Evolutionary conservation across 164 flowering plant genomes (phyloP), one percentile per base, ranked within the genome.

Genomic region (Amborella trichopoda): DNA sequence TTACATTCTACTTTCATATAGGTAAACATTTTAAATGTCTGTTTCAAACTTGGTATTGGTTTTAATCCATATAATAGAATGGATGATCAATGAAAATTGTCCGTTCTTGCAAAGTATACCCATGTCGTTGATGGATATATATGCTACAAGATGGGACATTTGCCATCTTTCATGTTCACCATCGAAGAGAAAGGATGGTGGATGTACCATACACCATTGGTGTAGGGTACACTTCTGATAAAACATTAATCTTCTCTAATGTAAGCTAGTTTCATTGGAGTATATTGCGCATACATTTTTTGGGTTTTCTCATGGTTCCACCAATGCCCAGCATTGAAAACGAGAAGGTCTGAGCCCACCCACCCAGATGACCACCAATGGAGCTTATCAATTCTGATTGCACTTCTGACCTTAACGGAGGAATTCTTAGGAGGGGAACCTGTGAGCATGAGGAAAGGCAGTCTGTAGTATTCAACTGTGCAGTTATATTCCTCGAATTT

Each of bases 281-380:
- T 14, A 14, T 5, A 4, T 37, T 14, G n/a, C 18, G 18, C 40
- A 0, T 72, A 88, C 96, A 66, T 59, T 17, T 74, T 67, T 1
- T 52, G 2, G 4, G 86, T 77, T 53, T 88, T 84, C 24, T 70
- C 77, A 28, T 65, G 12, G 48, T 65, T 81, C 94, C 94, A 88
- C 93, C 96, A 93, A 30, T 93, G 96, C 0, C 96, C 95, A 3
- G 73, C 71, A 61, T 78, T 88, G 72, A 88, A 78, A 21, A 93
- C 58, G 1, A 82, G 68, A 33, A 78, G 74, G 67, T 84, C 63
- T 0, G 95, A 93, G 1, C 80, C 83, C 0, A 54, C 56, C 96
- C 96, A 93, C 28, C 54, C 51, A 13, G 42, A 28, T 11, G 80
- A 73, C 16, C 32, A 52, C 84, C 83, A 68, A 20, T 80, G 86